These are phyloP conservation scores for Fraxinus latifolia DNA, from an alignment of 305 asterid genomes.

Conservation along the genomic window DNA sequence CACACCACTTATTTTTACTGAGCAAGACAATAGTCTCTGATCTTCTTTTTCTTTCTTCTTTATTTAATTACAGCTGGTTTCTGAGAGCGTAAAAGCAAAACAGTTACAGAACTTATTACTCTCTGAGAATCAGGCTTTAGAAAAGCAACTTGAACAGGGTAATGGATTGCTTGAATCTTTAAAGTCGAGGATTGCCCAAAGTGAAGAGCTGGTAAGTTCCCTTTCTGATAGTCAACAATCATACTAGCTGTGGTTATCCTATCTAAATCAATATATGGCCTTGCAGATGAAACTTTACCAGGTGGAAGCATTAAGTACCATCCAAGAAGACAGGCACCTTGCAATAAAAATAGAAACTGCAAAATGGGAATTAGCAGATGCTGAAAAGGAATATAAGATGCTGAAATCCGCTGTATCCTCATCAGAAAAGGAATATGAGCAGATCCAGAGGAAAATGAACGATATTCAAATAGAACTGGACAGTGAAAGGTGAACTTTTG, in stretches of 20 bases:
- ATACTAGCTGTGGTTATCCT: slow-evolving; percentile 23
- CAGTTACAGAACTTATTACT: slow-evolving; percentile 66
- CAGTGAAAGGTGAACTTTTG: slow-evolving; percentile 59
- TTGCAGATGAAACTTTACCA: slow-evolving; percentile 69
- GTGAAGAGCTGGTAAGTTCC: slow-evolving; percentile 74
- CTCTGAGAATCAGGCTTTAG: slow-evolving; percentile 63
- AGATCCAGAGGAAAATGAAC: slow-evolving; percentile 67
- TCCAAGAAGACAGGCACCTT: slow-evolving; percentile 71
- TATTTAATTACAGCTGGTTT: slow-evolving; percentile 64
- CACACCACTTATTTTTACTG: slow-evolving; percentile 16
- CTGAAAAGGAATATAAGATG: slow-evolving; percentile 88
- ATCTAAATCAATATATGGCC: slow-evolving; percentile 25
- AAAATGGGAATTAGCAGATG: slow-evolving; percentile 78
- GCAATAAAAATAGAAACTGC: slow-evolving; percentile 54
- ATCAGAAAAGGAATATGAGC: slow-evolving; percentile 85
- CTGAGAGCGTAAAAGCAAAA: slow-evolving; percentile 89
- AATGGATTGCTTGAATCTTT: slow-evolving; percentile 56
- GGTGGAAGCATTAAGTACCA: slow-evolving; percentile 52
- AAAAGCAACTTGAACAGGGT: slow-evolving; percentile 61
- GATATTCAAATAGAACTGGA: slow-evolving; percentile 64
- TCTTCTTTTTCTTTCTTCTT: slow-evolving; percentile 16
- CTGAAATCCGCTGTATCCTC: slow-evolving; percentile 62
- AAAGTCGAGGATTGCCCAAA: slow-evolving; percentile 56
- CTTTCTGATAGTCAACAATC: slow-evolving; percentile 8
- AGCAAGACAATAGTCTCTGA: slow-evolving; percentile 15